Percentiles rank a stretch among this genome's conserved stretches.
Evolutionary conservation across 2,329 filamentous ascomycete genomes (phyloP).

Genomic region (Clarireedia homoeocarpa): DNA sequence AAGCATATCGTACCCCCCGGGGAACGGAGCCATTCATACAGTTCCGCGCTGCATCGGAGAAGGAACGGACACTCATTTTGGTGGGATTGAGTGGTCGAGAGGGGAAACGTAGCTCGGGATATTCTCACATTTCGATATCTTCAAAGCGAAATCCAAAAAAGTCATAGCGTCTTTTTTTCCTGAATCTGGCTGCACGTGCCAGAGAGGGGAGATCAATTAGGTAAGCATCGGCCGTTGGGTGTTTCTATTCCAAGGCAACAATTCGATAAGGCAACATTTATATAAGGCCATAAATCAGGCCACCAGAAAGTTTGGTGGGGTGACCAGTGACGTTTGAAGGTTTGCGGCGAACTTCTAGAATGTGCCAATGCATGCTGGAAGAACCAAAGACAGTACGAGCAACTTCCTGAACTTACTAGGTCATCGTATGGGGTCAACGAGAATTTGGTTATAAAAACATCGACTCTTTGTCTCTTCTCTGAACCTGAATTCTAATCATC

Average conservation of each 20-base stretch:
- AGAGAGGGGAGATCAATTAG: background rate
- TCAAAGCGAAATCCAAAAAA: conserved; percentile 5
- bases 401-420: conserved; percentile 4
- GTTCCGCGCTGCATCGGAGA: conserved; percentile 8
- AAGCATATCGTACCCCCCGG: conserved; percentile 11
- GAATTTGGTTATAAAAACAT: conserved; percentile 1
- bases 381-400: background rate
- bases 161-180: conserved; percentile 4
- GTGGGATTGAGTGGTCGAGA: background rate
- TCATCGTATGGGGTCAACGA: background rate
- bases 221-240: background rate
- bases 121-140: conserved; percentile 5
- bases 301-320: background rate
- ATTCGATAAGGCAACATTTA: too few relatives aligned
- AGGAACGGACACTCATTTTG: conserved; percentile 15
- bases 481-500: background rate
- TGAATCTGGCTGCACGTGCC: too few relatives aligned
- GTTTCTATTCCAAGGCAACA: too few relatives aligned
- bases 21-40: conserved; percentile 1
- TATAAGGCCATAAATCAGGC: background rate
- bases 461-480: background rate
- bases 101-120: background rate
- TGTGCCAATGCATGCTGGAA: background rate
- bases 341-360: conserved; percentile 7
- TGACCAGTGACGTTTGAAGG: background rate